These are phyloP conservation scores for Abelmoschus esculentus DNA, from an alignment of 345 rosid genomes.

Conservation along the genomic window DNA sequence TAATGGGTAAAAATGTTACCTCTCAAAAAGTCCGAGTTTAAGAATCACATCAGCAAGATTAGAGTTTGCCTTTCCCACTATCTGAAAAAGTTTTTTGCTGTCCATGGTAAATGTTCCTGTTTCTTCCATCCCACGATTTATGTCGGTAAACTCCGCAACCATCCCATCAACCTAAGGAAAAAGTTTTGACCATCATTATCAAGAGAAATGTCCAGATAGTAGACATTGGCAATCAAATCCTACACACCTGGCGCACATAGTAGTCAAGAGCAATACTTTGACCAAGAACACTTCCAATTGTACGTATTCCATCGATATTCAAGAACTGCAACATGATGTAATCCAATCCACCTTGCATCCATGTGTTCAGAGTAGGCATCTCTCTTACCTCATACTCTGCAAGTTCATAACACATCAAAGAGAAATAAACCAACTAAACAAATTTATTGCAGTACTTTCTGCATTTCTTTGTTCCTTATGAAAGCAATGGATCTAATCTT, in stretches of 20 bases:
- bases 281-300: conserved; percentile 90
- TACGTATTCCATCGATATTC: conserved; percentile 83
- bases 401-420: conserved; percentile 22
- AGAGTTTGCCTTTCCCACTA: conserved; percentile 93
- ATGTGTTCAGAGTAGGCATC: conserved; percentile 55
- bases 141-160: conserved; percentile 93
- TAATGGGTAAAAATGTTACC: conserved; percentile 33
- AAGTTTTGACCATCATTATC: background rate
- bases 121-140: conserved; percentile 89
- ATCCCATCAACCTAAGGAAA: conserved; percentile 78
- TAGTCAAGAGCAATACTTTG: conserved; percentile 96
- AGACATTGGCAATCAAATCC: background rate
- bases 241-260: conserved; percentile 87
- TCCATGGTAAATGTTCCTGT: conserved; percentile 96
- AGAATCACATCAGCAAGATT: conserved; percentile 93
- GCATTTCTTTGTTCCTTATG: background rate
- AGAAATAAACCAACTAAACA: background rate
- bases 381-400: conserved; percentile 93
- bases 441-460: background rate
- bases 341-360: conserved; percentile 95
- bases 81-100: conserved; percentile 86
- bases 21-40: conserved; percentile 95
- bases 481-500: background rate
- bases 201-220: background rate
- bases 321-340: conserved; percentile 81